Percentiles rank a stretch among this genome's conserved stretches.
Evolutionary conservation across 1,284 basidiomycete genomes (phyloP).

Genomic region (Cystobasidiaceae sp.): DNA sequence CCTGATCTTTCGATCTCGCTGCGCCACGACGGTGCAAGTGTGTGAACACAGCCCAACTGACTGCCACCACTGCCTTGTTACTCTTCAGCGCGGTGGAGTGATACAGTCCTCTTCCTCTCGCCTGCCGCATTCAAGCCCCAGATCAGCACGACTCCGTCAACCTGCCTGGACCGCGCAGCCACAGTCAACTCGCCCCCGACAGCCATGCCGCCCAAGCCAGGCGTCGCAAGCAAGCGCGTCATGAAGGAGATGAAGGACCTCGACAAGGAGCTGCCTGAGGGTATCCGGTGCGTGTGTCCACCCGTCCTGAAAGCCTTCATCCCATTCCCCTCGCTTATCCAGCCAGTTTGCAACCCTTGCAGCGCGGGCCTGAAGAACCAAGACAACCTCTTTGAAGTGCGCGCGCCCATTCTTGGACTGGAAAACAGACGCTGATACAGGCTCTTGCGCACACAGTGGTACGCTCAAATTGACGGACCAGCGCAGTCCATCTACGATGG

Average conservation of each 20-base stretch:
- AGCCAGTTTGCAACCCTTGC: not conserved
- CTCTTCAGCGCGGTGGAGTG: no score
- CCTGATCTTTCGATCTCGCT: no score
- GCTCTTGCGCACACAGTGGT: no score
- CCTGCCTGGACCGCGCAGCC: not conserved
- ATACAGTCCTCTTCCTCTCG: no score
- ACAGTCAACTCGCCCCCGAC: not conserved
- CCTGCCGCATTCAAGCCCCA: no score
- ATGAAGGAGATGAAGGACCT: slow-evolving; percentile 26
- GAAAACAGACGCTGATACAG: no score
- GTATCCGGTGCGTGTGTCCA: slow-evolving; percentile 10
- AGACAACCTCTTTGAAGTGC: slow-evolving; percentile 29
- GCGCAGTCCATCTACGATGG: slow-evolving; percentile 80
- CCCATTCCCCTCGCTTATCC: not conserved
- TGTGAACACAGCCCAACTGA: no score
- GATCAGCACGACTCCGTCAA: not conserved
- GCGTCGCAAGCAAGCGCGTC: slow-evolving; percentile 16
- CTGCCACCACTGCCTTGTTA: no score
- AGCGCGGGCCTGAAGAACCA: slow-evolving; percentile 28
- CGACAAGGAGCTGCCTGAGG: slow-evolving; percentile 27
- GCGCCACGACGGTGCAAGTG: no score
- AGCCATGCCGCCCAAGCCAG: slow-evolving; percentile 16
- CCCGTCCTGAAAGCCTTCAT: not conserved
- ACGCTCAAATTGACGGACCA: slow-evolving; percentile 28
- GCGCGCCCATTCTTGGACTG: no score